Evolutionary conservation across 768 basidiomycete species (phyloP), one percentile per base, ranked within the genome.

Genomic region (Leucosporidium yakuticum): DNA sequence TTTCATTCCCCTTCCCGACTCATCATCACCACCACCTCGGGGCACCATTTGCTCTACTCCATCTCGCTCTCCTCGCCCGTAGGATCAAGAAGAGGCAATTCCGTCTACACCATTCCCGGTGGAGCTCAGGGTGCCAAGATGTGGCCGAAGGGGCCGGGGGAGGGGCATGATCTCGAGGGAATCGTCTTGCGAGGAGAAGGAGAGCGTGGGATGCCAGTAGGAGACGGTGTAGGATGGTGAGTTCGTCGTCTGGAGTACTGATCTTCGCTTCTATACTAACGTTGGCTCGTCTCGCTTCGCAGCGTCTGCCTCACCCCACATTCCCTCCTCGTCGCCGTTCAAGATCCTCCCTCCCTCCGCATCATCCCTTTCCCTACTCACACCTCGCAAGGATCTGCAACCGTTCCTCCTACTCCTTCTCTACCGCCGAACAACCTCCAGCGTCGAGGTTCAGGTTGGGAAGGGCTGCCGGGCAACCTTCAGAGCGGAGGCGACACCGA

Each of bases 181-280:
- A 55, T 69, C 31, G 44, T 60, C 0, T 11, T 73, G 32, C 23
- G 32, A 15, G 62, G 50, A 0, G 68, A 65, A 4, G 72, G 65
- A 4, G 69, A 67, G 54, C 50, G 68, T 6, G 57, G 56, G 6
- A 67, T 73, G 49, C 58, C 58, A 9, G 39, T 69, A 1, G 72
- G 72, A 1, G 72, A 73, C 7, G 72, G 72, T 2, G 44, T 73
- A 2, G 65, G 65, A 15, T 69, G 68, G 71, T 73, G 54, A 32
- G 66, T 44, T 39, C 6, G 4, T n/a, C 19, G 4, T 9, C n/a
- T 11, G 11, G 23, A 47, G 58, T n/a, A n/a, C n/a, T n/a, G n/a
- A n/a, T n/a, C n/a, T n/a, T n/a, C n/a, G n/a, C n/a, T n/a, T n/a
- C n/a, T 23, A 8, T 23, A 15, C 60, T 60, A 11, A 60, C 47